Evolutionary conservation across 108 stramenopile genomes (phyloP), one percentile per base, ranked within the genome.

Genomic region (Skeletonema costatum): DNA sequence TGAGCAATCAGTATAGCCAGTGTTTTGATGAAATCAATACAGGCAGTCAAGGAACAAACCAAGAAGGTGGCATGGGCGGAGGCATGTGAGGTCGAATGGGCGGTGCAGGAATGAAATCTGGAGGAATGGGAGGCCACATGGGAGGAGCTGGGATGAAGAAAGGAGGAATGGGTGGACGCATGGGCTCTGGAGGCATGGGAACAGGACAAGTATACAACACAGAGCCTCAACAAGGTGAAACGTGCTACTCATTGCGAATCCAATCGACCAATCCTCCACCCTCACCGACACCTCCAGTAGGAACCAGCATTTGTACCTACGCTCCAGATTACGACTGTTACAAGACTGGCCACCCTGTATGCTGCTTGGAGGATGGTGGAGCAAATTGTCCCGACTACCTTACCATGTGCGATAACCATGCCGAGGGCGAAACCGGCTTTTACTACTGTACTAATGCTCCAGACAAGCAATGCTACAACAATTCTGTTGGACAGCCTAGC

Each of bases 251-350:
- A n/a, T 39, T 64, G 38, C 17, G 21, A 6, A 64, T 39, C 38
- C 63, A 64, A 39, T 25, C 53, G 53, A 56, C 1, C 25, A 25
- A 25, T 29, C 63, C 63, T 64, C 29, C 32, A 30, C 63, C 63
- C 19, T 6, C 63, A 8, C 63, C 36, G 19, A 25, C 53, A 2
- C 53, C 53, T 56, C 53, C 53, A 56, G 42, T 53, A 5, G 67
- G 67, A 60, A 17, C 59, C 9, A 13, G 51, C 12, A 58, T 58
- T 5, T 66, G 66, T 58, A 60, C 67, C 9, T 68, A 60, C 67
- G 59, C 67, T 61, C 67, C 67, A 8, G 53, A 68, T 3, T 68
- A 68, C 9, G 59, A 66, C 9, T 68, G 67, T n/a, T 68, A 68
- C 67, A 14, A 60, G 7, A 12, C 53, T 17, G 59, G 67, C 2